Evolutionary conservation across 129 eudicot genomes (phyloP).

Genomic region (Pseudognaphalium luteoalbum): DNA sequence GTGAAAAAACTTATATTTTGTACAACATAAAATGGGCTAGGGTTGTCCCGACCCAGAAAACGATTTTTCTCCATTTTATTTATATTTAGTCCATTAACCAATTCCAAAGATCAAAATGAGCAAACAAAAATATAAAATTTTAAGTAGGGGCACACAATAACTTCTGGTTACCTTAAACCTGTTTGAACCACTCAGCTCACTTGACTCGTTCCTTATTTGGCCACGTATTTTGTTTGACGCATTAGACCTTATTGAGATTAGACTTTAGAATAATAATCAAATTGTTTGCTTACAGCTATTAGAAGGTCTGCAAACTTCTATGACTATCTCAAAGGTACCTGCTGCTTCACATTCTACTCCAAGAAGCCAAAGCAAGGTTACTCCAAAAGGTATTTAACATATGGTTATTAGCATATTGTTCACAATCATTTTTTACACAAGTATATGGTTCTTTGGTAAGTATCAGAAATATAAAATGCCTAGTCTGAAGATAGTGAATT

Average conservation of each 20-base stretch:
- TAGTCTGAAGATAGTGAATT: not conserved
- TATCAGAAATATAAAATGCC: not conserved
- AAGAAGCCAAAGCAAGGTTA: slow-evolving; percentile 47
- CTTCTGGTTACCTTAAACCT: not conserved
- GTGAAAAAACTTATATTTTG: no score
- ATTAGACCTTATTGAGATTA: not conserved
- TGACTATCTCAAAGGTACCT: slow-evolving; percentile 62
- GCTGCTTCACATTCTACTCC: slow-evolving; percentile 57
- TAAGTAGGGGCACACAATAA: not conserved
- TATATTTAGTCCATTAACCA: not conserved
- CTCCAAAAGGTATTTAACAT: slow-evolving; percentile 46
- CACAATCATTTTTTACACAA: not conserved
- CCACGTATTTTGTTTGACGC: not conserved
- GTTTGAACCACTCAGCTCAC: not conserved
- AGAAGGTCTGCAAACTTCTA: slow-evolving; percentile 89
- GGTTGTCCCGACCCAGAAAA: not conserved
- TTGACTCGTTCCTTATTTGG: not conserved
- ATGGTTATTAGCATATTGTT: not conserved
- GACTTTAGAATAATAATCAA: not conserved
- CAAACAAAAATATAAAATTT: not conserved
- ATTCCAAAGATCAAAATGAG: not conserved
- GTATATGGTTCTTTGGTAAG: not conserved
- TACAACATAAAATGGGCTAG: no score
- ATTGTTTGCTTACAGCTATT: slow-evolving; percentile 48
- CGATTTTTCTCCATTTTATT: not conserved